Conservation (phyloP, 2,329 filamentous ascomycete genomes). For the Ophioceras dolichostomum region DNA sequence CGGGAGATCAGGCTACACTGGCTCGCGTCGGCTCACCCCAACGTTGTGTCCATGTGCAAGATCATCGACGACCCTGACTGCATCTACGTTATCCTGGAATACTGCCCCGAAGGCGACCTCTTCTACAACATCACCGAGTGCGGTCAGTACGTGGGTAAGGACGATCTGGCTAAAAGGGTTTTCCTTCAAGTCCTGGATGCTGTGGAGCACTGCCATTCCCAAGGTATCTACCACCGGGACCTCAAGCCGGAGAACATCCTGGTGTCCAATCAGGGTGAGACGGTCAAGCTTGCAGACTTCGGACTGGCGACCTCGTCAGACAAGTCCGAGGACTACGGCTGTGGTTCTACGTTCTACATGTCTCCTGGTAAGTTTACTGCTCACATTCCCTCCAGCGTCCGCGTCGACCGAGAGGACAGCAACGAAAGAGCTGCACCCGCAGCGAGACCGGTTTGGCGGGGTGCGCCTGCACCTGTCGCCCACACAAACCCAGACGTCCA, state of each 20-base stretch:
- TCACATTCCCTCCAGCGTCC: no score
- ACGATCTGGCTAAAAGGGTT: constrained; percentile 71
- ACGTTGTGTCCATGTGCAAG: constrained; percentile 87
- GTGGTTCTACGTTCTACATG: constrained; percentile 99
- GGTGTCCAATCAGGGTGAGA: constrained; percentile 76
- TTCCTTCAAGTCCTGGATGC: constrained; percentile 96
- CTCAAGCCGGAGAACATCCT: constrained; percentile 97
- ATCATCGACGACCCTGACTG: constrained; percentile 87
- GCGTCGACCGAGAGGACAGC: no score
- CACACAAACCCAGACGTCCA: no score
- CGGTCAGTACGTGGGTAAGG: constrained; percentile 86
- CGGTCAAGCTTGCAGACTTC: constrained; percentile 94
- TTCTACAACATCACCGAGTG: constrained; percentile 97
- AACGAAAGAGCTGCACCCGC: no score
- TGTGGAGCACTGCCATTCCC: constrained; percentile 84
- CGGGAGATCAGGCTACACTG: constrained; percentile 89
- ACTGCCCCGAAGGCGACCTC: constrained; percentile 90
- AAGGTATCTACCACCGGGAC: constrained; percentile 94
- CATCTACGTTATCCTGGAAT: constrained; percentile 93
- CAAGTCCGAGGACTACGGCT: constrained; percentile 87
- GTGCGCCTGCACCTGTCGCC: no score
- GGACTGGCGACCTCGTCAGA: constrained; percentile 80
- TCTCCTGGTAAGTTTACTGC: constrained; percentile 92
- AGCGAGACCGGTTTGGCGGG: no score
- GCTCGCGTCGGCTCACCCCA: constrained; percentile 75